Base-by-base conservation (phyloP, 208 protist species). In the Crithidia thermophila region DNA sequence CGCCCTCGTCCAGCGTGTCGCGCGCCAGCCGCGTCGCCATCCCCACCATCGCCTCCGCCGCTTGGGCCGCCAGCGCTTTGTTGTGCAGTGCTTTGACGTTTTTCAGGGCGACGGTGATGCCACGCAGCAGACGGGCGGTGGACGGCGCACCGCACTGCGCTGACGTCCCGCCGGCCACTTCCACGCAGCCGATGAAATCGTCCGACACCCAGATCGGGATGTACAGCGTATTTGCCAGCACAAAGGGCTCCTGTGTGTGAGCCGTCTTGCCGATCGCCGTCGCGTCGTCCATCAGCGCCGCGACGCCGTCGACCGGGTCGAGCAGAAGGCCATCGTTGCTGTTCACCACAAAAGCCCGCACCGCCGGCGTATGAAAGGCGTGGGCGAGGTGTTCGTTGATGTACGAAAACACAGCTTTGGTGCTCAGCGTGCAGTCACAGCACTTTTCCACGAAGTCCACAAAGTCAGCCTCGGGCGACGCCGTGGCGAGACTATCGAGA, bases 21-120 rank as follows among this genome's bases (percentile, higher is more conserved):
- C 84, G 87, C 37, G 87, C 84, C 25, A 94, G 75, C 30, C 84
- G 84, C 28, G 88, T 90, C 52, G 84, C 88, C 88, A 94, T 94
- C 31, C 52, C 71, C 55, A 94, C 72, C 88, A 94, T 94, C 52
- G 85, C 88, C 49, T 91, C 85, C 3, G 81, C 77, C 74, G 90
- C 88, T 31, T 89, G 76, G 28, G 72, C 75, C 25, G 77, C 83
- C 23, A 68, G 36, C n/a, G 55, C 42, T 36, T 77, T 49, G 43
- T 34, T 25, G 8, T 28, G 23, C 8, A 52, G n/a, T 9, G n/a
- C 3, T 16, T 66, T 60, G 4, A 39, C 34, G 28, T 73, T 73
- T 6, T 60, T 57, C 23, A 75, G 16, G 16, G 49, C 43, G 13
- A 71, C 69, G 9, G 71, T 75, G 16, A 72, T 58, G 25, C 67